Evolutionary conservation across 164 flowering plant species (phyloP), one percentile per base, ranked within the genome.

Genomic region (Annona cherimola): DNA sequence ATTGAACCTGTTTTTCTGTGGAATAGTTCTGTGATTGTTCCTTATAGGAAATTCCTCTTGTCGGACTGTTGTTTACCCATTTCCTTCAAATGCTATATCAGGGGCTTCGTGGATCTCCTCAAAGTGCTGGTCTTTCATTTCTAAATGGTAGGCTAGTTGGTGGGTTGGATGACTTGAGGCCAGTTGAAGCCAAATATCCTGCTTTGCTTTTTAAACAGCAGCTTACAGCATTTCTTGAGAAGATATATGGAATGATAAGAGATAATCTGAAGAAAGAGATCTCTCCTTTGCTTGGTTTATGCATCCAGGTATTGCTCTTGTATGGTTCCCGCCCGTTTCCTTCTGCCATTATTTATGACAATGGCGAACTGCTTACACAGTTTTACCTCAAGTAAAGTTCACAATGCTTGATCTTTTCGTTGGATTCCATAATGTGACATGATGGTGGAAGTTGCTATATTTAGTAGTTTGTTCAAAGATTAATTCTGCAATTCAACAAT

Each of bases 101-200:
- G 98, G 97, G 97, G 41, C 76, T 90, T 60, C 79, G 97, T 62
- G 82, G 87, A 74, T 89, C 99, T 76, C 98, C 97, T n/a, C 99
- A 93, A 77, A 89, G 94, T 81, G 83, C 88, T 74, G 97, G 92
- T 41, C 83, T 91, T 54, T 83, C 98, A 55, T 88, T 90, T 81
- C 84, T 93, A 35, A 92, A 89, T 81, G 88, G 97, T 46, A 84
- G 97, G 60, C 76, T 84, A 74, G 90, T 84, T 75, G 84, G 90
- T 72, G 88, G 88, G 78, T 72, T 87, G 73, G 94, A 89, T 79
- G 96, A 90, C 71, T 79, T 93, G 45, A 81, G 95, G 67, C 98
- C 92, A 82, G 97, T 96, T 67, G 99, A 93, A 74, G 99, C 99
- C 73, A 96, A 93, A 67, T 93, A 96, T 85, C 99, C 99, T 59